Evolutionary conservation across 2,329 filamentous ascomycete genomes (phyloP).

Genomic region (Trichoderma sp.): DNA sequence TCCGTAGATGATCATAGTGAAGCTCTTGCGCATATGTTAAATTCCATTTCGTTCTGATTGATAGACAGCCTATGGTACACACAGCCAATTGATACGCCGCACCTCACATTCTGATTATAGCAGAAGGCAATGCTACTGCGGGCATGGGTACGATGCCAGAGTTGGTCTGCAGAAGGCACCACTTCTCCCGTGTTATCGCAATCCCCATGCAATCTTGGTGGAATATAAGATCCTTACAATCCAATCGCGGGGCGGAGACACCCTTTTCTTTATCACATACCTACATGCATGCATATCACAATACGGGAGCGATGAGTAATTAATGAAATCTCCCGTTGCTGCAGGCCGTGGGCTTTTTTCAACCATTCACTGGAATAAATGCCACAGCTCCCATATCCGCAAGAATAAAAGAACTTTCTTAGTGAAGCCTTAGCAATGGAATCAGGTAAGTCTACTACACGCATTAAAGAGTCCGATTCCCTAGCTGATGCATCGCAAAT

Average conservation of each 20-base stretch:
- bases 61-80: too few relatives aligned
- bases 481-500: not conserved
- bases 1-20: not conserved
- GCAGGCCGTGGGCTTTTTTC: not conserved
- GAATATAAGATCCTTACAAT: not conserved
- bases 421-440: not conserved
- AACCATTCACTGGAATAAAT: not conserved
- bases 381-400: not conserved
- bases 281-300: not conserved
- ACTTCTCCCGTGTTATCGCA: not conserved
- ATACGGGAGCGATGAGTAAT: conserved; percentile 5
- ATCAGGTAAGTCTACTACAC: not conserved
- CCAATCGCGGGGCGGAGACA: conserved; percentile 2
- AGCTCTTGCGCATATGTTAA: not conserved
- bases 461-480: not conserved
- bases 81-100: too few relatives aligned
- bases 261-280: conserved; percentile 1
- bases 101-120: not conserved
- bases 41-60: not conserved
- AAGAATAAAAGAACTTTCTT: not conserved
- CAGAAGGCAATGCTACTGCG: not conserved
- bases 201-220: not conserved
- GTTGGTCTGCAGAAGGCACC: not conserved
- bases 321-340: not conserved
- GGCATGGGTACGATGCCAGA: not conserved